These are phyloP conservation scores for Iberis pinnata DNA, from an alignment of 345 rosid genomes.

Conservation along the genomic window DNA sequence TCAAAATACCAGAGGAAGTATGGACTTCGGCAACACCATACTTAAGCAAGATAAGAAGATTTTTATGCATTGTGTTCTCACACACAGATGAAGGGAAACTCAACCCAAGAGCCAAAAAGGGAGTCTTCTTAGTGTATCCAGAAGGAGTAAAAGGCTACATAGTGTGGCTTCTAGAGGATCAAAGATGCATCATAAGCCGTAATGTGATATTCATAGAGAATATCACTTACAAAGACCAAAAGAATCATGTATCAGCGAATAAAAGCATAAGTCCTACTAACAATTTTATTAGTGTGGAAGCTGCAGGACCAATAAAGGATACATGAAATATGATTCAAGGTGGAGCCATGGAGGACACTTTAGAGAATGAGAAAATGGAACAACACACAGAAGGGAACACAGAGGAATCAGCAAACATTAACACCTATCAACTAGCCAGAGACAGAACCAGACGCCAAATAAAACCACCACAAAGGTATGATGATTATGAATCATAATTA, in stretches of 20 bases:
- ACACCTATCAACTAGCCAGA: not conserved
- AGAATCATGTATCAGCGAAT: too few species aligned
- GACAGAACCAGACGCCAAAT: not conserved
- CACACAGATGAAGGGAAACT: not conserved
- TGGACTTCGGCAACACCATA: not conserved
- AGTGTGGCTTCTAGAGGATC: too few species aligned
- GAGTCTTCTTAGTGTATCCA: too few species aligned
- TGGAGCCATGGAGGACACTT: too few species aligned
- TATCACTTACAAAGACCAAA: not conserved
- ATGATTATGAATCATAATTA: too few species aligned
- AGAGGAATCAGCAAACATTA: not conserved
- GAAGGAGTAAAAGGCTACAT: too few species aligned
- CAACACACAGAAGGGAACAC: too few species aligned
- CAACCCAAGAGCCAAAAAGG: not conserved
- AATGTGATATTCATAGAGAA: not conserved
- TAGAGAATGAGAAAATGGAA: too few species aligned
- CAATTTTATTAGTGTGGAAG: not conserved
- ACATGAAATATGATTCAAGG: too few species aligned
- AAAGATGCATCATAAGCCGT: not conserved
- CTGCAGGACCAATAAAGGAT: too few species aligned
- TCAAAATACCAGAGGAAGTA: not conserved
- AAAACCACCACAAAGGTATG: not conserved
- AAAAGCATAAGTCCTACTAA: not conserved
- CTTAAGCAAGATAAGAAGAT: not conserved
- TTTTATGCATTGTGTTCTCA: not conserved